Evolutionary conservation across 2,329 filamentous ascomycete genomes (phyloP), one percentile per base, ranked within the genome.

Genomic region (Aspergillus ruber): DNA sequence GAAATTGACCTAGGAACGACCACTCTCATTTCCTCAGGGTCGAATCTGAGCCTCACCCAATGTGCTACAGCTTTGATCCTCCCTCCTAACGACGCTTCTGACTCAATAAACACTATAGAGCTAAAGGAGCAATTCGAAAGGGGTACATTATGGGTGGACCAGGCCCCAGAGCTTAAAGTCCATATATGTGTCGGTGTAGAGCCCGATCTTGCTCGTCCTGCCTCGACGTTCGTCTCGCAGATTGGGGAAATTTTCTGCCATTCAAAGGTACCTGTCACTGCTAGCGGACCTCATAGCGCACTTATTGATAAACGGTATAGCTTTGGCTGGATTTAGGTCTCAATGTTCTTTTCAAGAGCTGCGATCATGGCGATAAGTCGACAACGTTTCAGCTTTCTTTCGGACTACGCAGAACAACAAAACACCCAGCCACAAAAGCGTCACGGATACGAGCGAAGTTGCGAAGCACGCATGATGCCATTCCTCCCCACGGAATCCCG

Each of bases 301-400:
- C 40, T 43, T 21, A 10, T 12, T 21, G 38, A 20, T 38, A 21
- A 25, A 10, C 17, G 18, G 5, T 6, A 10, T 21, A 70, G 67
- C 46, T 64, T 27, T 70, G 66, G 66, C 43, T 56, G 2, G 56
- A 64, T 21, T 49, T 68, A 40, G 61, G 58, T 12, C 60, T 68
- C 21, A 44, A 43, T 5, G 49, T 57, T 6, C 41, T 53, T 6
- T 55, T 54, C 23, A 61, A 60, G 47, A 54, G 47, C n/a, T 55
- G 42, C 35, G 47, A 52, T 15, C 29, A 39, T 21, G n/a, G 15
- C 7, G 21, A 49, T 42, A 5, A 15, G 15, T 42, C 50, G 27
- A 49, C 39, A 6, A 38, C 15, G 10, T 48, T 58, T 13, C 42
- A 49, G 3, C 41, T 67, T 17, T 47, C 45, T 6, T 55, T 66